Evolutionary conservation across 164 flowering plant genomes (phyloP), one percentile per base, ranked within the genome.

Genomic region (Cinnamomum chago): DNA sequence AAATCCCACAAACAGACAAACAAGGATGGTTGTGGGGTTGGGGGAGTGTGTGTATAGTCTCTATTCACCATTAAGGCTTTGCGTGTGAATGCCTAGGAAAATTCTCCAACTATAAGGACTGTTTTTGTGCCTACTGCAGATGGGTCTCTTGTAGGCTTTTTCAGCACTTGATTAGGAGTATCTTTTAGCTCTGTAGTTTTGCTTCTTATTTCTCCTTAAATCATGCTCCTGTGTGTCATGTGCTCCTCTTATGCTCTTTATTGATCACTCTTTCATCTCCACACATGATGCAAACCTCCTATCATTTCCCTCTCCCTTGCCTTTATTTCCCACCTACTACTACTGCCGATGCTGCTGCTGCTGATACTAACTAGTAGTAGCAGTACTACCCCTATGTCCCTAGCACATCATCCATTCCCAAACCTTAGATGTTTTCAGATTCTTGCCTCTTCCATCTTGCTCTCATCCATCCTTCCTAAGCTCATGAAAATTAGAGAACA

Each of bases 51-150:
- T 68, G 77, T 69, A 55, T 50, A 68, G 78, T 74, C 75, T 24
- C 79, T 78, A 70, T 80, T 84, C 81, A 73, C 76, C 83, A 85
- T 83, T 86, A 83, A 86, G 77, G 85, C 86, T 82, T 86, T 85
- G 88, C 89, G 87, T 85, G 86, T 83, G 64, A 64, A 60, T 51
- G 62, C 47, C 67, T 50, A 2, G 11, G 30, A 70, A 70, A 76
- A 69, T 62, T 60, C 73, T 62, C 47, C 72, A 23, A 55, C 55
- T 28, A 52, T 50, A 66, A 40, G 58, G 25, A 28, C 58, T 69
- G 18, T 33, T 24, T 18, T 30, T 67, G 22, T 33, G 11, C 50
- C 27, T 33, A 12, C 27, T 68, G 24, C 35, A 65, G 50, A 25
- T 66, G 64, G 70, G 24, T 73, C 70, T 51, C 70, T 67, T 67